Conservation (phyloP, 768 basidiomycete genomes). For the Neoboletus brunneissimus region DNA sequence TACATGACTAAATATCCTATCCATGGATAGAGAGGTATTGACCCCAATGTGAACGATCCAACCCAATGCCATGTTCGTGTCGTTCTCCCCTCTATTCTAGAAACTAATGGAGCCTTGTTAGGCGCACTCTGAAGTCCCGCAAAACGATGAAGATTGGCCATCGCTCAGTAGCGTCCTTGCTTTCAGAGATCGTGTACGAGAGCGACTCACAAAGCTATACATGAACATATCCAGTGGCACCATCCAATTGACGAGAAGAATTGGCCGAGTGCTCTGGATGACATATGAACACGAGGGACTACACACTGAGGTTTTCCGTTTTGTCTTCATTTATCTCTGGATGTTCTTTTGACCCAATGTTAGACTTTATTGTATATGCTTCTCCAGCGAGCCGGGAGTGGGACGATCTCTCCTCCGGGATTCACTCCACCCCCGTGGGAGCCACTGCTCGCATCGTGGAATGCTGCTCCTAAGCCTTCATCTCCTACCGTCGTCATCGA, state of each 20-base stretch:
- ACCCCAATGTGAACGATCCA: slow-evolving; percentile 91
- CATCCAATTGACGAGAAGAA: slow-evolving; percentile 53
- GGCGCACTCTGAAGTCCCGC: slow-evolving; percentile 88
- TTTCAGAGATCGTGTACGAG: slow-evolving; percentile 76
- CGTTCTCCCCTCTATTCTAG: background rate
- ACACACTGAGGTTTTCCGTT: slow-evolving; percentile 64
- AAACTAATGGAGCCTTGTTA: slow-evolving; percentile 31
- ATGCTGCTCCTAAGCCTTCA: slow-evolving; percentile 40
- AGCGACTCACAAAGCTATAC: slow-evolving; percentile 71
- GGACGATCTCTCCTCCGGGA: slow-evolving; percentile 74
- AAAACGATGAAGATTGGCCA: slow-evolving; percentile 84
- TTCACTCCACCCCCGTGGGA: slow-evolving; percentile 75
- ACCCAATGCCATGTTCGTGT: slow-evolving; percentile 73
- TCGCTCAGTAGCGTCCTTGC: slow-evolving; percentile 60
- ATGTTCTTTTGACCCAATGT: slow-evolving; percentile 2
- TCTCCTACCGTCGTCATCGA: slow-evolving; percentile 53
- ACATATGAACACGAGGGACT: slow-evolving; percentile 87
- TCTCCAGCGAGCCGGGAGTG: slow-evolving; percentile 72
- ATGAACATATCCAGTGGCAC: slow-evolving; percentile 57
- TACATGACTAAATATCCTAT: slow-evolving; percentile 4
- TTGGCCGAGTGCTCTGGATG: slow-evolving; percentile 85
- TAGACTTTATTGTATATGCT: slow-evolving; percentile 94
- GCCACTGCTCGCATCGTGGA: slow-evolving; percentile 47
- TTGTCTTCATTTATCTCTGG: background rate
- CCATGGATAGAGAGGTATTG: slow-evolving; percentile 78